Conservation (phyloP, 2,329 filamentous ascomycete genomes). For the Bretziella fagacearum region DNA sequence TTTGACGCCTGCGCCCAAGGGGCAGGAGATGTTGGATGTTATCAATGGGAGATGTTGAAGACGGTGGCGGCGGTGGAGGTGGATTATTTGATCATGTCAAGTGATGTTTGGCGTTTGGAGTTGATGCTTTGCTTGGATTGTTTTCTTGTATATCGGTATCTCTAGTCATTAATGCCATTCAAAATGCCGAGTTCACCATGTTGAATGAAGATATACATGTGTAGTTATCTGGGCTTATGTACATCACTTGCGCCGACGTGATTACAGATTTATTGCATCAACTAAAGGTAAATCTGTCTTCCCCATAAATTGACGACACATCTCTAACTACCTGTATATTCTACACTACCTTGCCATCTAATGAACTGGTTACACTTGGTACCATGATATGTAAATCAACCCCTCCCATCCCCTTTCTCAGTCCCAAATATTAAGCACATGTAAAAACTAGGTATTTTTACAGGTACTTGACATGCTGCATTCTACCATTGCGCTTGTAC, state of each 20-base stretch:
- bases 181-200: too few relatives aligned
- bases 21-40: conserved; percentile 48
- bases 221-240: too few relatives aligned
- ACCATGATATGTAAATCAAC: background rate
- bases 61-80: too few relatives aligned
- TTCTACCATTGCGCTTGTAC: conserved; percentile 64
- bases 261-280: background rate
- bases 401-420: too few relatives aligned
- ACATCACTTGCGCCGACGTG: background rate
- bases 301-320: background rate
- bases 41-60: conserved; percentile 27
- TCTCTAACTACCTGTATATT: background rate
- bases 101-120: too few relatives aligned
- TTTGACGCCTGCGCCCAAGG: conserved; percentile 64
- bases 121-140: too few relatives aligned
- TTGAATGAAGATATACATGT: too few relatives aligned
- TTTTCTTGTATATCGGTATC: too few relatives aligned
- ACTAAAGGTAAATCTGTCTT: background rate
- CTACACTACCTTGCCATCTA: too few relatives aligned
- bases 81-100: background rate
- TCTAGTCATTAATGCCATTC: too few relatives aligned
- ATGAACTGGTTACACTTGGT: background rate
- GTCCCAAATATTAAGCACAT: too few relatives aligned
- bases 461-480: conserved; percentile 81
- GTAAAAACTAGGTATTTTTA: too few relatives aligned